Evolutionary conservation across 2,329 filamentous ascomycete genomes (phyloP).

Genomic region (Fusarium anguioides): DNA sequence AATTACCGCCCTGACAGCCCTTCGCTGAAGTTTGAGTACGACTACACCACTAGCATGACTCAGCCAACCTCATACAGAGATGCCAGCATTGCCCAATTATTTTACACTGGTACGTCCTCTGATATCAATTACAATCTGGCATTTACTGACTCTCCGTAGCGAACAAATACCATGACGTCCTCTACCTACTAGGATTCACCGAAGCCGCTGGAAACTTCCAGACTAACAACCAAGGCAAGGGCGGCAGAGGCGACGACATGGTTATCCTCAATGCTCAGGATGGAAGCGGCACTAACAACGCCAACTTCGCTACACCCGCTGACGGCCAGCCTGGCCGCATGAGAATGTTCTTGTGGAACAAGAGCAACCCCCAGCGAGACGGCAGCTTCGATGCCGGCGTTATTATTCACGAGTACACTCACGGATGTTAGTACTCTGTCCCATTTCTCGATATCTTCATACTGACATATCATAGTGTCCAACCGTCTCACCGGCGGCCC

Average conservation of each 20-base stretch:
- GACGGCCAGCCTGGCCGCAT: conserved; percentile 65
- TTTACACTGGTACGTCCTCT: too few relatives aligned
- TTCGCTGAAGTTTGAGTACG: conserved; percentile 59
- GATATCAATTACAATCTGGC: too few relatives aligned
- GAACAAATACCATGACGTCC: conserved; percentile 69
- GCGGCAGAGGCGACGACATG: conserved; percentile 62
- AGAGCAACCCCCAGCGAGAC: conserved; percentile 61
- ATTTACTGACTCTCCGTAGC: conserved; percentile 71
- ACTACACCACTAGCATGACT: conserved; percentile 51
- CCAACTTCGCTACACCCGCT: conserved; percentile 65
- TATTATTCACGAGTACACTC: conserved; percentile 69
- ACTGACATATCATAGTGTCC: conserved; percentile 54
- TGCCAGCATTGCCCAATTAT: conserved; percentile 68
- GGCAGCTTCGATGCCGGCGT: conserved; percentile 69
- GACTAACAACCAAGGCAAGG: conserved; percentile 64
- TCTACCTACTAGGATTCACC: conserved; percentile 67
- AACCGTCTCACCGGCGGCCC: conserved; percentile 70
- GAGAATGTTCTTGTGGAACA: conserved; percentile 69
- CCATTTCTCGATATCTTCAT: not conserved
- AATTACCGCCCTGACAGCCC: conserved; percentile 59
- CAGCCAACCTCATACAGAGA: conserved; percentile 59
- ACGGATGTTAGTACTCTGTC: conserved; percentile 54
- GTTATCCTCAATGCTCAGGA: conserved; percentile 69
- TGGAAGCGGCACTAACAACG: conserved; percentile 65
- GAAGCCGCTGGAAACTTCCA: conserved; percentile 71